Evolutionary conservation across 108 stramenopile genomes (phyloP).

Genomic region (Cyclostephanos invisitatus): DNA sequence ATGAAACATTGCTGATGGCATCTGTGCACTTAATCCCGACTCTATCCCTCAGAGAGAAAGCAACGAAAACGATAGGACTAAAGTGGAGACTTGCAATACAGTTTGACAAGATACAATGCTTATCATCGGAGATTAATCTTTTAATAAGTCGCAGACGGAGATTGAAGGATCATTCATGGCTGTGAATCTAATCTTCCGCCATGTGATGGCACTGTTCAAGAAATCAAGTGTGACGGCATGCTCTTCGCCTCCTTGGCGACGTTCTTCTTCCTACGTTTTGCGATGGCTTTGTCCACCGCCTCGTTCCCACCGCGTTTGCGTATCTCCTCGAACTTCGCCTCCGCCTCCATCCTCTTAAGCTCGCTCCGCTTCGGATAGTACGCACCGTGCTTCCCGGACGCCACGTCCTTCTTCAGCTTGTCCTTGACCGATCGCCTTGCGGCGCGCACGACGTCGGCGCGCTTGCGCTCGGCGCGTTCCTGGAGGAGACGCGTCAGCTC

Average conservation of each 20-base stretch:
- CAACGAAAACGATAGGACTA: too few relatives aligned
- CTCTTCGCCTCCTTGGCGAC: constrained; percentile 65
- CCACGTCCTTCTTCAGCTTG: constrained; percentile 71
- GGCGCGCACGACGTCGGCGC: constrained; percentile 56
- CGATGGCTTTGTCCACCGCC: constrained; percentile 81
- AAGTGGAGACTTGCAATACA: too few relatives aligned
- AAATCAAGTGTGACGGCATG: constrained; percentile 51
- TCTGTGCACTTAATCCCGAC: too few relatives aligned
- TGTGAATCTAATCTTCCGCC: not conserved
- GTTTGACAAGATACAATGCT: too few relatives aligned
- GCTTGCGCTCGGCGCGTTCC: constrained; percentile 63
- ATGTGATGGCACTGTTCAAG: constrained; percentile 14
- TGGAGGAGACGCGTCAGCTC: constrained; percentile 65
- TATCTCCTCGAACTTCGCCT: constrained; percentile 86
- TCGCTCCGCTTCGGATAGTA: constrained; percentile 81
- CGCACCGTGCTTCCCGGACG: constrained; percentile 57
- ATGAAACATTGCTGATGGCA: too few relatives aligned
- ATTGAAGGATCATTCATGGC: not conserved
- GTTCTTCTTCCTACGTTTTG: constrained; percentile 81
- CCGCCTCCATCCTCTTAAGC: constrained; percentile 64
- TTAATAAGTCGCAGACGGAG: too few relatives aligned
- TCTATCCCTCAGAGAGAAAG: too few relatives aligned
- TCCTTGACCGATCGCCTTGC: constrained; percentile 75
- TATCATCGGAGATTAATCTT: too few relatives aligned
- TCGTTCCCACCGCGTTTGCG: constrained; percentile 74